phyloP scores from a whole-genome alignment of 495 filamentous ascomycete genomes.

The Rhypophila decipiens region DNA sequence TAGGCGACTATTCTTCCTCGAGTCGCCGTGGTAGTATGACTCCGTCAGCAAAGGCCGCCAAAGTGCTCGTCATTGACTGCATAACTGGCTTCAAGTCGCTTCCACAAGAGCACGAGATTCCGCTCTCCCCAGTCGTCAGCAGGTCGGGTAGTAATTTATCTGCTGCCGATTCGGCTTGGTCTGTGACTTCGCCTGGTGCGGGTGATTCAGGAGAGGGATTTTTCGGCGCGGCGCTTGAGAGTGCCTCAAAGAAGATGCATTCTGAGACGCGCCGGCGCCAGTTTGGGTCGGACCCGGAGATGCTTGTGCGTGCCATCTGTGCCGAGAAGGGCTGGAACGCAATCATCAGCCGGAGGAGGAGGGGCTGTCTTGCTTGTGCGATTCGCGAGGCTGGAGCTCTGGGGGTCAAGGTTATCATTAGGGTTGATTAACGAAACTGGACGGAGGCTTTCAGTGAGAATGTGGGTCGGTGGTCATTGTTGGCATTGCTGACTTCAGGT shows the following conservation, averaged over 20 bases:
- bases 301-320: conserved; percentile 63
- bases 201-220: background rate
- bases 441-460: too few species aligned
- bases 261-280: conserved; percentile 45
- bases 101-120: conserved; percentile 29
- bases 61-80: conserved; percentile 49
- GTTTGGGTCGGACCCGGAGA: conserved; percentile 53
- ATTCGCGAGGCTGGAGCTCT: conserved; percentile 65
- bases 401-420: conserved; percentile 58
- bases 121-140: conserved; percentile 28
- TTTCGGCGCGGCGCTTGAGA: conserved; percentile 11
- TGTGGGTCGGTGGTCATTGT: too few species aligned
- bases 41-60: conserved; percentile 20
- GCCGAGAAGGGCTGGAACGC: conserved; percentile 63
- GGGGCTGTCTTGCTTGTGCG: conserved; percentile 61
- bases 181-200: background rate
- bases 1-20: conserved; percentile 26
- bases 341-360: conserved; percentile 55
- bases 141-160: conserved; percentile 19
- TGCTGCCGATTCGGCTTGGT: background rate
- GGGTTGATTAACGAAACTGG: conserved; percentile 40
- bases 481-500: too few species aligned
- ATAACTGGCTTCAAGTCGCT: conserved; percentile 41
- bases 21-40: conserved; percentile 23
- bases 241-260: conserved; percentile 38